Evolutionary conservation across 257 asterid genomes (phyloP), one percentile per base, ranked within the genome.

Genomic region (Jacaranda mimosifolia): DNA sequence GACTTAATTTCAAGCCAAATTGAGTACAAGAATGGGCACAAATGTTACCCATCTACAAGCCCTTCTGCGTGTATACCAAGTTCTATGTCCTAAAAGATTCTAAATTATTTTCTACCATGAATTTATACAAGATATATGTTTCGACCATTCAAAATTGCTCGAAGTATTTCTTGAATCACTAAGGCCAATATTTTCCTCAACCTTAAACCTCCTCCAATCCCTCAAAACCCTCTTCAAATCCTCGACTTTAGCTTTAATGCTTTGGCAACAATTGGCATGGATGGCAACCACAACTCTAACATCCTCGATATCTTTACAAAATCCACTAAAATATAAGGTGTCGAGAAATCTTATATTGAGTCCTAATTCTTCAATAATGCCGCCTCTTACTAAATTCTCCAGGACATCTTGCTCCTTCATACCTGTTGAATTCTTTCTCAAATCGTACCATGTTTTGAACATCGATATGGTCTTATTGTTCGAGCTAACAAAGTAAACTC

Each of bases 371-470:
- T 3, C 7, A 4, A 82, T 5, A 64, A 83, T 65, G 0, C 85
- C 88, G 0, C 26, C 21, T 0, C 6, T n/a, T 18, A 86, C 71
- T 42, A 92, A 21, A 6, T 52, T 82, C 13, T 12, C 75, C 63
- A 92, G 70, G 17, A 91, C 97, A 40, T 91, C 97, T 64, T 92
- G 97, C 64, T 91, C 97, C 79, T 92, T 92, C 82, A 77, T 14
- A 7, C 90, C 90, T 0, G 79, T 72, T 0, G 88, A 73, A 15
- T 82, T 87, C 3, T 35, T 77, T 74, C 91, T 70, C 78, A 4
- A 40, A 13, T 64, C 87, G 63, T 88, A 88, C 97, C 97, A 91
- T 40, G 58, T 78, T 15, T 89, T 51, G 7, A 91, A 92, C 48
- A 92, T 46, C 21, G 91, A 18, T 53, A 79, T 79, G 46, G 96